Base-by-base conservation (phyloP, 2,329 filamentous ascomycete species). In the Penicillium polonicum region DNA sequence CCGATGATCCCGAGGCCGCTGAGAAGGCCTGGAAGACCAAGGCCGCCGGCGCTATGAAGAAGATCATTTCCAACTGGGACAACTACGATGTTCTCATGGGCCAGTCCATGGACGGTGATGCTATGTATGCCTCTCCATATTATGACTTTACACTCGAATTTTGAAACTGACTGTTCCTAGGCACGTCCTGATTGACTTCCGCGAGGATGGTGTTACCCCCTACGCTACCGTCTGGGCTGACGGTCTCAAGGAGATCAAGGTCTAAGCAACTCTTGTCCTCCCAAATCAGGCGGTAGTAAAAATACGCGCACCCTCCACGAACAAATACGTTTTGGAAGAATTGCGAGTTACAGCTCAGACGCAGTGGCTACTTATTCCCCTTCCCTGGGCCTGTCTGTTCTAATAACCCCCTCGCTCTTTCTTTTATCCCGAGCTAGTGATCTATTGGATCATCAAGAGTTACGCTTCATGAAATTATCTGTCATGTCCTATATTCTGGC, bases 181-280 rank as follows among this genome's bases (percentile, higher is more conserved):
- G 87, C 83, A 96, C 70, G 83, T 92, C 66, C 90, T 97, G 68
- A 89, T 97, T 75, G 95, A 97, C 85, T 99, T 96, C 86, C 93
- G 94, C 71, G 92, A 96, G 78, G 94, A 97, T 71, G 94, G 94
- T 77, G 78, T 88, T 68, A 97, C 93, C 55, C 94, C 94, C 60
- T 99, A 85, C 76, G 83, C 96, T 71, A 89, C 86, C 67, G 81
- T 95, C 82, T 97, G 92, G 93, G 97, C 97, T 87, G 89, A 97
- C 81, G 94, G 93, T 74, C 80, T 97, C 65, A 82, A 81, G 69
- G 88, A 89, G 82, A 87, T 86, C 83, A 97, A 99, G 90, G 92
- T 97, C 69, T 99, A 93, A 73, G 64, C 35, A 17, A 41, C 48
- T 46, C 7, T 49, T 27, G 36, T 58, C 49, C 39, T 54, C 23